A percentile compares a stretch with the other conserved stretches of the same genome.
Conservation (phyloP, 75 land plant species). For the Cupressus sempervirens region DNA sequence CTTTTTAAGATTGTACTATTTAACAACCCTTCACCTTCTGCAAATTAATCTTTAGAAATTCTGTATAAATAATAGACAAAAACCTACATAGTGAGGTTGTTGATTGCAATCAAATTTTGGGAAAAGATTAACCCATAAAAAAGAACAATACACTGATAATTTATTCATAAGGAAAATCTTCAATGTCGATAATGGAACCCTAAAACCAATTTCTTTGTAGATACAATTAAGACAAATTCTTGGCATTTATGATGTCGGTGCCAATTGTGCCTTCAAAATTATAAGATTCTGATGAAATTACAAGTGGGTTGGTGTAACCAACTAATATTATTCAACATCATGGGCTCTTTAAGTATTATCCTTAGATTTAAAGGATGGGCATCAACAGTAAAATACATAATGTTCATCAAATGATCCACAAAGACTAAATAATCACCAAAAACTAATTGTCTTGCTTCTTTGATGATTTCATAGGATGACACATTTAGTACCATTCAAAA, state of each 20-base stretch:
- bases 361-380: constrained; percentile 35
- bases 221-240: constrained; percentile 9
- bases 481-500: too few species aligned
- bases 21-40: too few species aligned
- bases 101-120: too few species aligned
- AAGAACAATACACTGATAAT: too few species aligned
- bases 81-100: too few species aligned
- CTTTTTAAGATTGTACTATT: too few species aligned
- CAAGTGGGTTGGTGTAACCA: background rate
- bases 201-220: constrained; percentile 15
- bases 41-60: too few species aligned
- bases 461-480: constrained; percentile 14
- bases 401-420: constrained; percentile 21
- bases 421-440: constrained; percentile 48
- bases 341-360: constrained; percentile 35
- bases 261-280: constrained; percentile 50
- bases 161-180: too few species aligned
- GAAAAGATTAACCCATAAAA: too few species aligned
- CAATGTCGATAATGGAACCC: constrained; percentile 25
- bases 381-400: constrained; percentile 31
- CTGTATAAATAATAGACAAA: too few species aligned
- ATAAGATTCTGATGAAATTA: constrained; percentile 29
- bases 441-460: constrained; percentile 44
- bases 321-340: constrained; percentile 18
- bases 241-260: constrained; percentile 15